Percentiles rank a stretch among this genome's conserved stretches.
Evolutionary conservation across 768 basidiomycete genomes (phyloP).

Genomic region (Termitomyces sp.): DNA sequence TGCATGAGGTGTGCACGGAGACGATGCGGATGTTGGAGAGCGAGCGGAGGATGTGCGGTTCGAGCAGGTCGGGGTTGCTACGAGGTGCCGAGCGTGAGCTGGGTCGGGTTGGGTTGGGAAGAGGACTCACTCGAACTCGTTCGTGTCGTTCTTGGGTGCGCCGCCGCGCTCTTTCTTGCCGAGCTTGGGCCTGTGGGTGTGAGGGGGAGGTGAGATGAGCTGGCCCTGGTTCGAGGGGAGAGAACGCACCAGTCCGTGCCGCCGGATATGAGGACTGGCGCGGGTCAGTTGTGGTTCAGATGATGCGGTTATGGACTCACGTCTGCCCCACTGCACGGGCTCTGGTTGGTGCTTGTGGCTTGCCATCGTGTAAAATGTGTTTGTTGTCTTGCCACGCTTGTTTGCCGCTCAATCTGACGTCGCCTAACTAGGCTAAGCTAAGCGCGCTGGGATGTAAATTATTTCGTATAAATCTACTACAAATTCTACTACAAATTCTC

Average conservation of each 20-base stretch:
- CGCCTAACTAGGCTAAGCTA: slow-evolving; percentile 5
- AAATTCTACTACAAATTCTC: background rate
- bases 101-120: background rate
- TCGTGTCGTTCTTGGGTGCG: slow-evolving; percentile 39
- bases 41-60: slow-evolving; percentile 88
- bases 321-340: slow-evolving; percentile 15
- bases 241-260: slow-evolving; percentile 81
- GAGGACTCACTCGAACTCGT: slow-evolving; percentile 32
- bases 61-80: slow-evolving; percentile 77
- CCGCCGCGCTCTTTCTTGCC: slow-evolving; percentile 72
- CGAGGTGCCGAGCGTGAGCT: background rate
- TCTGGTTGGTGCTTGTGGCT: slow-evolving; percentile 12
- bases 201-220: no score
- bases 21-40: slow-evolving; percentile 74
- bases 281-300: slow-evolving; percentile 5
- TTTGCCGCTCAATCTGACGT: slow-evolving; percentile 12
- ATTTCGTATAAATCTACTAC: no score
- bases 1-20: slow-evolving; percentile 76
- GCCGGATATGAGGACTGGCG: slow-evolving; percentile 78
- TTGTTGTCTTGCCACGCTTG: slow-evolving; percentile 13
- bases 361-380: slow-evolving; percentile 13
- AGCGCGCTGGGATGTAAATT: no score
- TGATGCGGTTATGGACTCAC: slow-evolving; percentile 4
- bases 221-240: background rate
- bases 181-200: slow-evolving; percentile 59